These are phyloP conservation scores for Trichophyton rubrum DNA, from an alignment of 2,329 filamentous ascomycete genomes.

Conservation along the genomic window DNA sequence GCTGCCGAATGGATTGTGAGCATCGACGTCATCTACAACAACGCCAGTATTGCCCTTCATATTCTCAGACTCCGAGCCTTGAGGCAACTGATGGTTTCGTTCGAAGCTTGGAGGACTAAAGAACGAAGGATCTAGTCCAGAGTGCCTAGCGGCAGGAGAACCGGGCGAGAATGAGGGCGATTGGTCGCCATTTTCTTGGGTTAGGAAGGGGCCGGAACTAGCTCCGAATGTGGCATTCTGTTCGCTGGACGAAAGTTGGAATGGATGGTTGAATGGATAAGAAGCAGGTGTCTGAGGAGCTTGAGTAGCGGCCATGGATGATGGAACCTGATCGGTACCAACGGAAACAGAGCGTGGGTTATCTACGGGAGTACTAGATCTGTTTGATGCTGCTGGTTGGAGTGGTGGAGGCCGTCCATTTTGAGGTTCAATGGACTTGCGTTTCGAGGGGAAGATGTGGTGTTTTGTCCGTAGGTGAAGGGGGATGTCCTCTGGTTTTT, in stretches of 20 bases:
- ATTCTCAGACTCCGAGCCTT: constrained; percentile 11
- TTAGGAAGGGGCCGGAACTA: constrained; percentile 26
- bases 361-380: constrained; percentile 19
- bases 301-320: constrained; percentile 12
- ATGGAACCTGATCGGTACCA: constrained; percentile 24
- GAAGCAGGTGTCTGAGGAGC: constrained; percentile 20
- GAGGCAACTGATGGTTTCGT: constrained; percentile 20
- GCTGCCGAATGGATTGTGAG: constrained; percentile 24
- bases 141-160: constrained; percentile 27
- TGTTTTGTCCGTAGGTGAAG: constrained; percentile 69
- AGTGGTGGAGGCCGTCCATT: constrained; percentile 19
- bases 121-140: constrained; percentile 27
- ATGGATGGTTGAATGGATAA: constrained; percentile 30
- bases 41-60: constrained; percentile 21
- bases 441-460: constrained; percentile 49
- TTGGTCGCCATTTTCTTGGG: constrained; percentile 22
- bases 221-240: constrained; percentile 27
- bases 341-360: constrained; percentile 21
- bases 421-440: constrained; percentile 50
- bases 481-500: constrained; percentile 81
- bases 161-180: constrained; percentile 30
- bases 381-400: constrained; percentile 21
- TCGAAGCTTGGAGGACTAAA: constrained; percentile 32
- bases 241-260: constrained; percentile 26
- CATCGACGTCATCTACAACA: constrained; percentile 20